Conservation (phyloP, 257 asterid genomes). For the Anisodus tanguticus region DNA sequence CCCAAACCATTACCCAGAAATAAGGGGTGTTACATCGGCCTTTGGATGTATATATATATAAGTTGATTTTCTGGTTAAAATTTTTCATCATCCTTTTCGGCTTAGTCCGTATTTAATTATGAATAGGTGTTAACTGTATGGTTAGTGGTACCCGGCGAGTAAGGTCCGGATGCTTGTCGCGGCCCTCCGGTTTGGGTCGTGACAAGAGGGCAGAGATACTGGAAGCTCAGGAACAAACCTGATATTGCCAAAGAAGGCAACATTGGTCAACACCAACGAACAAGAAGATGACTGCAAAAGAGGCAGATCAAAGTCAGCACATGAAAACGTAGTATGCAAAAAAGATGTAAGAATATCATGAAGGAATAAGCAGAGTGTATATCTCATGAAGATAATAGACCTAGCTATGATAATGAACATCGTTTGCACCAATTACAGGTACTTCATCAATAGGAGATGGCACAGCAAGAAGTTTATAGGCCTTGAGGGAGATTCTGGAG, state of each 20-base stretch:
- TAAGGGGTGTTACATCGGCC: too few species aligned
- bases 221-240: conserved; percentile 32
- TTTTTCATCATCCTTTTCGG: too few species aligned
- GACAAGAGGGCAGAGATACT: not conserved
- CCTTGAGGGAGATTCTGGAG: conserved; percentile 92
- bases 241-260: conserved; percentile 72
- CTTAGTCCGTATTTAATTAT: too few species aligned
- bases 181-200: too few species aligned
- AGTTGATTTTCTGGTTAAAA: too few species aligned
- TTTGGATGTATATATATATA: too few species aligned
- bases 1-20: too few species aligned
- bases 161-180: too few species aligned
- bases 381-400: conserved; percentile 39
- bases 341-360: conserved; percentile 28
- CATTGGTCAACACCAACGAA: conserved; percentile 76
- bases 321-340: conserved; percentile 31
- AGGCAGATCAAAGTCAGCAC: conserved; percentile 33
- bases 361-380: conserved; percentile 34
- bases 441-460: conserved; percentile 99
- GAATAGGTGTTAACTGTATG: too few species aligned
- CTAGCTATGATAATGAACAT: conserved; percentile 97
- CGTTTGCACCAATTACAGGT: conserved; percentile 87
- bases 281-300: conserved; percentile 89
- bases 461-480: conserved; percentile 98
- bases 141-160: too few species aligned